Evolutionary conservation across 2,329 filamentous ascomycete genomes (phyloP).

Genomic region (Parascedosporium putredinis): DNA sequence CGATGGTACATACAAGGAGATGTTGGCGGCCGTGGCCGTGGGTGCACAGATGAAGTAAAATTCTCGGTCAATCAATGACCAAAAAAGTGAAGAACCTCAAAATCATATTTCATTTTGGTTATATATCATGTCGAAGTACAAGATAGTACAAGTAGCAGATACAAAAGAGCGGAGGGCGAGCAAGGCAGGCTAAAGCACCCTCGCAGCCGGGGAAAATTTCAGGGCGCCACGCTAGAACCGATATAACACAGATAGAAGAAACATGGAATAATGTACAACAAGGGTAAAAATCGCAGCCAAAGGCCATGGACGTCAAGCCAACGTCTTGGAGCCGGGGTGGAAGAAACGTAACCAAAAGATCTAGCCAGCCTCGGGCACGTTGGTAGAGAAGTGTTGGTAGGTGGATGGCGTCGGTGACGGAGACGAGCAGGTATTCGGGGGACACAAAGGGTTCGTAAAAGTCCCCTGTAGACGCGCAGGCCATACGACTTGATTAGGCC

Average conservation of each 20-base stretch:
- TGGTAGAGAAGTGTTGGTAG: too few relatives aligned
- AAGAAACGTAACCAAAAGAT: too few relatives aligned
- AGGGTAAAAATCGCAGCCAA: not conserved
- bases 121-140: not conserved
- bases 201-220: not conserved
- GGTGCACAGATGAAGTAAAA: too few relatives aligned
- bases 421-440: not conserved
- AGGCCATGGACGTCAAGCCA: too few relatives aligned
- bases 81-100: not conserved
- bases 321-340: too few relatives aligned
- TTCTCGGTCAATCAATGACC: too few relatives aligned
- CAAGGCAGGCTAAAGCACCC: conserved; percentile 1
- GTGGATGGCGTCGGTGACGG: too few relatives aligned
- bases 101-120: conserved; percentile 1
- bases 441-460: not conserved
- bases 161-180: conserved; percentile 4
- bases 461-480: too few relatives aligned
- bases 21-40: too few relatives aligned
- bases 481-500: conserved; percentile 3
- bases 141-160: not conserved
- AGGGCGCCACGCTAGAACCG: not conserved
- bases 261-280: conserved; percentile 1
- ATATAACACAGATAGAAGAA: not conserved
- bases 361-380: too few relatives aligned
- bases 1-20: too few relatives aligned